A percentile compares a stretch with the other conserved stretches of the same genome.
These are phyloP conservation scores for Tuber magnatum DNA, from an alignment of 495 filamentous ascomycete genomes.

Conservation along the genomic window DNA sequence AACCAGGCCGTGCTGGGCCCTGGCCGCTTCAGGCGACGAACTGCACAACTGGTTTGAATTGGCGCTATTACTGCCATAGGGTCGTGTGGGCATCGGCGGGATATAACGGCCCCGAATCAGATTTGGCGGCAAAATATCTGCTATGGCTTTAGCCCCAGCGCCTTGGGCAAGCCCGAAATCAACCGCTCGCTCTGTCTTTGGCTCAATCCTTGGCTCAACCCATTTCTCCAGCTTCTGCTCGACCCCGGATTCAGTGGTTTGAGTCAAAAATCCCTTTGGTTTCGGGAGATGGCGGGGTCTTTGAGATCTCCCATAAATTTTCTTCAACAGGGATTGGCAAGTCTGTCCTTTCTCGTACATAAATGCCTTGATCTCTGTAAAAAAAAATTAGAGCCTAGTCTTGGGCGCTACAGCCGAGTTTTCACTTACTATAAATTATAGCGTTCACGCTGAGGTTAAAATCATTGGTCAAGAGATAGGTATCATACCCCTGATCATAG, in stretches of 20 bases:
- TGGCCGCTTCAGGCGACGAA: background rate
- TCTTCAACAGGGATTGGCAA: constrained; percentile 16
- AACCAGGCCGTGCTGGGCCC: background rate
- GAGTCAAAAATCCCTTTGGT: background rate
- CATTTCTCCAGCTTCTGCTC: background rate
- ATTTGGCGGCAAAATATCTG: background rate
- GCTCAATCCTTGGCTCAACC: background rate
- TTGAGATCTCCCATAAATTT: constrained; percentile 7
- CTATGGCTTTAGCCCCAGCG: background rate
- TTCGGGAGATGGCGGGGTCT: constrained; percentile 1
- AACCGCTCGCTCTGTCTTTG: background rate
- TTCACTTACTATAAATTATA: constrained; percentile 32
- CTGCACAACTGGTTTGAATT: background rate
- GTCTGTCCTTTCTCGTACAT: constrained; percentile 9
- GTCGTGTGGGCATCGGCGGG: background rate
- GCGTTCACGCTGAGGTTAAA: constrained; percentile 38
- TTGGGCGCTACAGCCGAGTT: background rate
- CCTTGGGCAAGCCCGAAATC: background rate
- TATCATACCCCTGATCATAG: constrained; percentile 16
- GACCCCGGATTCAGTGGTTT: background rate
- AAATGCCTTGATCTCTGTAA: constrained; percentile 24
- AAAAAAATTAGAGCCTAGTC: background rate
- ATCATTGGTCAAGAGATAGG: constrained; percentile 36
- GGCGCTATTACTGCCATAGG: background rate
- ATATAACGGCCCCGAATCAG: background rate